A percentile compares a stretch with the other conserved stretches of the same genome.
Conservation (phyloP, 345 rosid species). For the Gossypium herbaceum region DNA sequence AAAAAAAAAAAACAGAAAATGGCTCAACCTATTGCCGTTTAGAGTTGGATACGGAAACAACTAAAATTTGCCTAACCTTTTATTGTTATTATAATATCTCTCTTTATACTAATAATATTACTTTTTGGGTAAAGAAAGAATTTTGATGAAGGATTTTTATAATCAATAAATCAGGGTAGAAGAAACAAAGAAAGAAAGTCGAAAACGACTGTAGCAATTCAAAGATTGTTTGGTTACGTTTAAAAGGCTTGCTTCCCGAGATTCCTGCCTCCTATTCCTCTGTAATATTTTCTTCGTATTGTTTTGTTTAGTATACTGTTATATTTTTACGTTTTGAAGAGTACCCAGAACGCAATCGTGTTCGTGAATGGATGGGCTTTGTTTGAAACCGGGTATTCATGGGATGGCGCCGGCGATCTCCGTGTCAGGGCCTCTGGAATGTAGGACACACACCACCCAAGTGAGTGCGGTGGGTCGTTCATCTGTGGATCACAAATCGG, state of each 20-base stretch:
- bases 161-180: neutral
- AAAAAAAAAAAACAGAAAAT: neutral
- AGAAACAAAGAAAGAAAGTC: neutral
- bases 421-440: slow-evolving; percentile 3
- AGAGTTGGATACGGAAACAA: neutral
- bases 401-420: slow-evolving; percentile 17
- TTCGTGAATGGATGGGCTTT: slow-evolving; percentile 18
- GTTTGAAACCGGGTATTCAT: slow-evolving; percentile 19
- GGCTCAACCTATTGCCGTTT: neutral
- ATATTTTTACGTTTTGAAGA: neutral
- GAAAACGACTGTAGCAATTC: neutral
- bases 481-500: slow-evolving; percentile 1
- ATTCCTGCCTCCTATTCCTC: neutral
- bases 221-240: slow-evolving; percentile 6
- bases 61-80: neutral
- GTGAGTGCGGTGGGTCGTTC: slow-evolving; percentile 10
- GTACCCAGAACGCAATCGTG: neutral
- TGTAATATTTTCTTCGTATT: neutral
- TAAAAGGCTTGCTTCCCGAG: neutral
- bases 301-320: neutral
- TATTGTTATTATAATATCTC: neutral
- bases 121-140: neutral
- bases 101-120: neutral
- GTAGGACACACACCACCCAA: neutral
- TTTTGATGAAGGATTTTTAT: neutral